phyloP scores from a whole-genome alignment of 2,329 filamentous ascomycete species.

The Samsoniella hepiali region DNA sequence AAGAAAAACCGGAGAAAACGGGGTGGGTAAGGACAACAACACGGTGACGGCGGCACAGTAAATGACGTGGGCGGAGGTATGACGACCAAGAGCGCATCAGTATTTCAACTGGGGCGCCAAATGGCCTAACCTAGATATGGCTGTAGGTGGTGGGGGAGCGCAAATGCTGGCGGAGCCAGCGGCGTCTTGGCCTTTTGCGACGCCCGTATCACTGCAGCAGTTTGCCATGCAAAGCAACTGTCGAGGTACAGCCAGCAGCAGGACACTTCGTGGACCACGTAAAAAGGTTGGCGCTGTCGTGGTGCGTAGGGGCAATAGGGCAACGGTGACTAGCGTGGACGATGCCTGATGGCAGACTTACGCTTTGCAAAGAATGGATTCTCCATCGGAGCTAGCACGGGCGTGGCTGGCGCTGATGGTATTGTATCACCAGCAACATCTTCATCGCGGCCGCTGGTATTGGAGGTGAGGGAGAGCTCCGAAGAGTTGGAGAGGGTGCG shows the following conservation, averaged over 20 bases:
- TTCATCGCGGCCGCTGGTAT: constrained; percentile 27
- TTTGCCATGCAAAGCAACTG: background rate
- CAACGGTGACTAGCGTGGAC: background rate
- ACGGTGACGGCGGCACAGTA: background rate
- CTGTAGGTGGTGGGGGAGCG: constrained; percentile 1
- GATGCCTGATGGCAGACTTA: background rate
- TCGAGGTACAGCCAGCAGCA: background rate
- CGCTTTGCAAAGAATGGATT: constrained; percentile 9
- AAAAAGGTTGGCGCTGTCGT: background rate
- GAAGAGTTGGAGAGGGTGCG: constrained; percentile 47
- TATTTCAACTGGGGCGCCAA: background rate
- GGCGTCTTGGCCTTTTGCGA: background rate
- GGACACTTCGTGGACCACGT: no score
- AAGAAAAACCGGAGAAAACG: background rate
- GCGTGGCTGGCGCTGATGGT: constrained; percentile 30
- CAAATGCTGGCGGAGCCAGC: constrained; percentile 6
- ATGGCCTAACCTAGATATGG: constrained; percentile 7
- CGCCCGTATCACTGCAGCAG: background rate
- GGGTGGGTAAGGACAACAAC: background rate
- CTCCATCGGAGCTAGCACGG: constrained; percentile 21
- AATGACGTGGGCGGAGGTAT: constrained; percentile 16
- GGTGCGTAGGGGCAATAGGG: background rate
- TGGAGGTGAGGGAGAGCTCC: constrained; percentile 38
- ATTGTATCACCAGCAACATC: constrained; percentile 31
- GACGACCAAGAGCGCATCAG: constrained; percentile 2